Conservation (phyloP, 768 basidiomycete genomes). For the Agrocybe pediades region DNA sequence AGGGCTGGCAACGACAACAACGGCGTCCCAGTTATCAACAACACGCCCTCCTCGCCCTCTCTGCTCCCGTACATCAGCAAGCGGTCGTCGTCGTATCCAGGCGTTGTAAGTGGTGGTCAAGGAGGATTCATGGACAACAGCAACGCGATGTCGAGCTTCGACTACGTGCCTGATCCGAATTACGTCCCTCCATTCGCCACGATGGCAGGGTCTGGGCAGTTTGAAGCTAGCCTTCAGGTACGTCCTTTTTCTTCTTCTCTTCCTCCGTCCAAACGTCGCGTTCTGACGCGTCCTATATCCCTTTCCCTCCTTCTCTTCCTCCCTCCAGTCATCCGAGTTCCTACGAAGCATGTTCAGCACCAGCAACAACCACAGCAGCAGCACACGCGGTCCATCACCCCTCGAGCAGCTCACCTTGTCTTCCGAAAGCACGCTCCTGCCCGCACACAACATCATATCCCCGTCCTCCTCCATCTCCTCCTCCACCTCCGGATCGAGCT, state of each 20-base stretch:
- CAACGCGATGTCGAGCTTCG: conserved; percentile 45
- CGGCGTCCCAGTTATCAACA: too few species aligned
- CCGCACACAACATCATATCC: conserved; percentile 47
- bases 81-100: conserved; percentile 56
- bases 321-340: conserved; percentile 47
- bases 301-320: conserved; percentile 3
- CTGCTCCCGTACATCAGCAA: conserved; percentile 58
- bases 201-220: conserved; percentile 38
- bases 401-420: conserved; percentile 47
- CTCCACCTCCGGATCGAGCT: conserved; percentile 46
- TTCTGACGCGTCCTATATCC: conserved; percentile 1
- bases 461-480: conserved; percentile 51
- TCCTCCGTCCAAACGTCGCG: background rate
- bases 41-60: too few species aligned
- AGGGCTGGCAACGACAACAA: too few species aligned
- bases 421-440: conserved; percentile 33
- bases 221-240: conserved; percentile 51
- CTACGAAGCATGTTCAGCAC: conserved; percentile 50
- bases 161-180: conserved; percentile 51
- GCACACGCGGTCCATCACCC: conserved; percentile 20
- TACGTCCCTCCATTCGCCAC: conserved; percentile 32
- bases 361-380: conserved; percentile 22
- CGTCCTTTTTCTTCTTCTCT: conserved; percentile 16
- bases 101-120: too few species aligned
- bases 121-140: conserved; percentile 48